Percentiles rank a stretch among this genome's conserved stretches.
Conservation (phyloP, 1,139 yeast species). For the Candida smagusa region DNA sequence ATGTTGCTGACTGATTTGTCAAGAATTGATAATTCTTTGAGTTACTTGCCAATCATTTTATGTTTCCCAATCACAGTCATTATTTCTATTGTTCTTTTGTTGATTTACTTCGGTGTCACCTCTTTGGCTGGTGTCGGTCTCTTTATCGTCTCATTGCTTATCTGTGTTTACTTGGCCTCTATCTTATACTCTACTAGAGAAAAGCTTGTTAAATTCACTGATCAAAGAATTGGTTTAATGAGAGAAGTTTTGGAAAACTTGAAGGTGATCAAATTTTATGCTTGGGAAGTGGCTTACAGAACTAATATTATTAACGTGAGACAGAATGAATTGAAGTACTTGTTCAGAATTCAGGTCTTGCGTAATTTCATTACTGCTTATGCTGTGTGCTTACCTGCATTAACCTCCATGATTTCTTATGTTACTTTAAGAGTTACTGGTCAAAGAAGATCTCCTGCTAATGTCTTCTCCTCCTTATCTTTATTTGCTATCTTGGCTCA, state of each 20-base stretch:
- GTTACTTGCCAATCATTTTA: constrained; percentile 43
- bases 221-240: constrained; percentile 42
- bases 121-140: constrained; percentile 45
- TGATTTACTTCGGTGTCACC: constrained; percentile 37
- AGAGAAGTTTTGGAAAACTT: constrained; percentile 42
- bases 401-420: constrained; percentile 23
- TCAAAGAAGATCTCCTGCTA: constrained; percentile 35
- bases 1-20: constrained; percentile 46
- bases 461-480: constrained; percentile 49
- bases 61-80: constrained; percentile 47
- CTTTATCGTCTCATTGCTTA: constrained; percentile 35
- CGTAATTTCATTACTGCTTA: constrained; percentile 46
- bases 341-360: constrained; percentile 42
- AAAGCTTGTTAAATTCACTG: constrained; percentile 38
- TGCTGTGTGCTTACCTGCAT: constrained; percentile 33
- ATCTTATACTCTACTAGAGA: constrained; percentile 37
- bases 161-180: constrained; percentile 36
- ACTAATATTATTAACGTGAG: constrained; percentile 33
- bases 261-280: constrained; percentile 45
- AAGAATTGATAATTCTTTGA: constrained; percentile 45
- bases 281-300: constrained; percentile 48
- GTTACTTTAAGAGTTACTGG: constrained; percentile 43
- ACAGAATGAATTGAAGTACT: constrained; percentile 37
- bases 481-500: constrained; percentile 50
- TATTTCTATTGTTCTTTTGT: constrained; percentile 35